Percentiles rank a stretch among this genome's conserved stretches.
phyloP scores from a whole-genome alignment of 768 basidiomycete genomes.

The Amanita fuliginea region DNA sequence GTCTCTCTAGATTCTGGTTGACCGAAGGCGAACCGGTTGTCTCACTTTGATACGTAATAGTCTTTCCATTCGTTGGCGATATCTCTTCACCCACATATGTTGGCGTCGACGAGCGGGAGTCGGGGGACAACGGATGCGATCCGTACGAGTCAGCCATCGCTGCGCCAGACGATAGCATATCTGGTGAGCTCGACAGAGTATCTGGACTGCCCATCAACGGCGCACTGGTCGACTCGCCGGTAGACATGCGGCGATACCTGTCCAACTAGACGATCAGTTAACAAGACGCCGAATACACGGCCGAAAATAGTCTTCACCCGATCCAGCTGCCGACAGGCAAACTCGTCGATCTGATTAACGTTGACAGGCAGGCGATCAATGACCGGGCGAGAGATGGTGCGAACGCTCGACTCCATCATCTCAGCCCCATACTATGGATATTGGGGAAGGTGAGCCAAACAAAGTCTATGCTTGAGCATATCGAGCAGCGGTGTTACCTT shows the following conservation, averaged over 20 bases:
- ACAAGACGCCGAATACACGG: slow-evolving; percentile 1
- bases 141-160: slow-evolving; percentile 24
- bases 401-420: slow-evolving; percentile 79
- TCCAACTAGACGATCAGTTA: slow-evolving; percentile 26
- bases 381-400: slow-evolving; percentile 71
- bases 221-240: slow-evolving; percentile 12
- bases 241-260: slow-evolving; percentile 34
- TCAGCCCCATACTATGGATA: slow-evolving; percentile 68
- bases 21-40: background rate
- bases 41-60: background rate
- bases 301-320: slow-evolving; percentile 36
- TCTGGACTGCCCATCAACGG: slow-evolving; percentile 1
- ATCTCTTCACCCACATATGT: slow-evolving; percentile 11
- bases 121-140: slow-evolving; percentile 20
- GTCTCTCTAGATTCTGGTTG: slow-evolving; percentile 21
- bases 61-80: background rate
- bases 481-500: slow-evolving; percentile 40
- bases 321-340: slow-evolving; percentile 82
- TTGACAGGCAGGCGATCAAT: slow-evolving; percentile 68
- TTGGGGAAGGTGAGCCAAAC: background rate
- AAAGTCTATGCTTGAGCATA: background rate
- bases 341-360: slow-evolving; percentile 71
- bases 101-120: slow-evolving; percentile 17
- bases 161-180: slow-evolving; percentile 5
- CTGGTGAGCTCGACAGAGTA: background rate